Conservation (phyloP, 441 rosid species). For the Jatropha podagrica region DNA sequence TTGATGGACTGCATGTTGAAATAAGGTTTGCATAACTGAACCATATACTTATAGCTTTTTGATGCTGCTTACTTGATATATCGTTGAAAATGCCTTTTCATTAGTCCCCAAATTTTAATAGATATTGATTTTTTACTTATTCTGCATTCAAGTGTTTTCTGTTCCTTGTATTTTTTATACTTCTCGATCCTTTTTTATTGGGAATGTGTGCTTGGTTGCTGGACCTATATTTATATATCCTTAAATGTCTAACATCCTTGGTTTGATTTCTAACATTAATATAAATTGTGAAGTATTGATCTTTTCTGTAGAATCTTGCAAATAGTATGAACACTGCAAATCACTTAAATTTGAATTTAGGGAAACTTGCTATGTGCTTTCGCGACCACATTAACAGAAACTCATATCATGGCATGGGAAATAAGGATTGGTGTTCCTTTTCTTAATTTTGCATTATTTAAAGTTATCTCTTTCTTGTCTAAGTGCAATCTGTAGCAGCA, state of each 20-base stretch:
- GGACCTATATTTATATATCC: neutral
- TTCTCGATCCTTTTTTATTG: neutral
- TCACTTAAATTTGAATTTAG: neutral
- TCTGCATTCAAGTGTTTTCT: neutral
- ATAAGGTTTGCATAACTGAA: neutral
- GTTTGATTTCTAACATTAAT: neutral
- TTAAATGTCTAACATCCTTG: neutral
- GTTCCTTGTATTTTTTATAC: neutral
- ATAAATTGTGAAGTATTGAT: neutral
- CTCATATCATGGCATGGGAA: neutral
- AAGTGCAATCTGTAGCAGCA: neutral
- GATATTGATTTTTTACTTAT: neutral
- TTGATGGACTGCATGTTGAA: neutral
- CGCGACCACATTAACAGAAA: neutral
- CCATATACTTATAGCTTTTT: neutral
- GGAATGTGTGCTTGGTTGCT: neutral
- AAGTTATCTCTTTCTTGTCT: neutral
- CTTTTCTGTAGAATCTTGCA: neutral
- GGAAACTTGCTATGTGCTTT: constrained; percentile 5
- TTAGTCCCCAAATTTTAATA: no score
- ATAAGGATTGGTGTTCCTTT: neutral
- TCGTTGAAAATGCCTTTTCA: neutral
- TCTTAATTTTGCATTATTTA: neutral
- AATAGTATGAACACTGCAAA: neutral
- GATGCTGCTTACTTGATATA: neutral